These are phyloP conservation scores for Hyphodiscus sp. DNA, from an alignment of 2,329 filamentous ascomycete species.

Conservation along the genomic window DNA sequence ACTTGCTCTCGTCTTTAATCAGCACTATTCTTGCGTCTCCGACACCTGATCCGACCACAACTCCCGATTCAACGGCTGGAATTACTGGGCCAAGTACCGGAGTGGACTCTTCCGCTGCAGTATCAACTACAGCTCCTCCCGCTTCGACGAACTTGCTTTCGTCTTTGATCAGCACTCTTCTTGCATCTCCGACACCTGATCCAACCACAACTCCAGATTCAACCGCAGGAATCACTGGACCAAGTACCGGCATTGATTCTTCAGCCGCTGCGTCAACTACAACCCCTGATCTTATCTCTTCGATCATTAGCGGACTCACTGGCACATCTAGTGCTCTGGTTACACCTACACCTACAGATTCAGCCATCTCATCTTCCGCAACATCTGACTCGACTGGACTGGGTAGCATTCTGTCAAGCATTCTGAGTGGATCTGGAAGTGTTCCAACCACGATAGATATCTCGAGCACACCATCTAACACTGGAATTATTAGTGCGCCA, in stretches of 20 bases:
- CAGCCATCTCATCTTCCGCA: constrained; percentile 1
- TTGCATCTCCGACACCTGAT: constrained; percentile 1
- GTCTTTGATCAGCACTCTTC: not conserved
- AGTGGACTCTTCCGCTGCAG: not conserved
- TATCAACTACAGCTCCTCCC: constrained; percentile 1
- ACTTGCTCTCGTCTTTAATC: not conserved
- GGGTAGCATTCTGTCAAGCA: constrained; percentile 10
- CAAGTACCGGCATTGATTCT: not conserved
- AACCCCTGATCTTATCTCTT: not conserved
- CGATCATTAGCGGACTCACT: constrained; percentile 1
- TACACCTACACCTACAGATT: not conserved
- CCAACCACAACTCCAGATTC: not conserved
- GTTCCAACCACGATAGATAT: not conserved
- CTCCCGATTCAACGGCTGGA: not conserved
- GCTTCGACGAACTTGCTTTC: not conserved
- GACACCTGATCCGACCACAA: not conserved
- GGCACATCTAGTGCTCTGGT: constrained; percentile 7
- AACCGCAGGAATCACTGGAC: constrained; percentile 2
- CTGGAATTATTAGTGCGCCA: not conserved
- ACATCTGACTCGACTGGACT: not conserved
- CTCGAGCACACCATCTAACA: not conserved
- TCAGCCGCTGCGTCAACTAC: constrained; percentile 1
- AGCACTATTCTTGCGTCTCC: not conserved
- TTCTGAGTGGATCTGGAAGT: constrained; percentile 1
- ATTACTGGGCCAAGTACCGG: constrained; percentile 3